These are phyloP conservation scores for Epichloe typhina DNA, from an alignment of 2,329 filamentous ascomycete species.

Conservation along the genomic window DNA sequence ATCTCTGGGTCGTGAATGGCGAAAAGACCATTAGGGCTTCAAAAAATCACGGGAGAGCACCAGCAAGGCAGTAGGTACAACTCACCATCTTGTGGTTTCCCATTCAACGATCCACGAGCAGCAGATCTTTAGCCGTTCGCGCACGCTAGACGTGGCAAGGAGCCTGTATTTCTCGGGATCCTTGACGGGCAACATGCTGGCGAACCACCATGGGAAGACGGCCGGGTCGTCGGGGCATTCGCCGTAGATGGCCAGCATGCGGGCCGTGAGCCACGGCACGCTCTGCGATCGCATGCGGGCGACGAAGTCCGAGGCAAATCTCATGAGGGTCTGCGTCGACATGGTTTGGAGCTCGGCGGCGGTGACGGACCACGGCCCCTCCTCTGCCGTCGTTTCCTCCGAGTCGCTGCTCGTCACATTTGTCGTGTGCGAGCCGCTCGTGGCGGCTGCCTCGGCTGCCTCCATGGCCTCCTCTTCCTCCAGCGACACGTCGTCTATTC, in stretches of 20 bases:
- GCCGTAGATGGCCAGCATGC: conserved; percentile 63
- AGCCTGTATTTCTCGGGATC: conserved; percentile 71
- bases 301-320: conserved; percentile 54
- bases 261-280: conserved; percentile 61
- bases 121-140: conserved; percentile 72
- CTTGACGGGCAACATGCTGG: conserved; percentile 62
- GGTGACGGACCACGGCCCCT: not conserved
- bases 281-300: conserved; percentile 52
- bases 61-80: conserved; percentile 6
- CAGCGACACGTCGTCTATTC: conserved; percentile 68
- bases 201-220: conserved; percentile 83
- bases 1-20: too few species aligned
- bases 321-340: conserved; percentile 59
- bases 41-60: too few species aligned
- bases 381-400: not conserved
- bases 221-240: conserved; percentile 64
- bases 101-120: conserved; percentile 65
- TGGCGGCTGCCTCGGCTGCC: conserved; percentile 39
- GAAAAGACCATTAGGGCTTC: too few species aligned
- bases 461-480: conserved; percentile 70
- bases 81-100: conserved; percentile 60
- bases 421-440: not conserved
- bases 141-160: conserved; percentile 59
- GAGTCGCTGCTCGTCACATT: not conserved
- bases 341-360: conserved; percentile 24